Conservation (phyloP, 352 stramenopile species). For the Globisporangium perplexum region DNA sequence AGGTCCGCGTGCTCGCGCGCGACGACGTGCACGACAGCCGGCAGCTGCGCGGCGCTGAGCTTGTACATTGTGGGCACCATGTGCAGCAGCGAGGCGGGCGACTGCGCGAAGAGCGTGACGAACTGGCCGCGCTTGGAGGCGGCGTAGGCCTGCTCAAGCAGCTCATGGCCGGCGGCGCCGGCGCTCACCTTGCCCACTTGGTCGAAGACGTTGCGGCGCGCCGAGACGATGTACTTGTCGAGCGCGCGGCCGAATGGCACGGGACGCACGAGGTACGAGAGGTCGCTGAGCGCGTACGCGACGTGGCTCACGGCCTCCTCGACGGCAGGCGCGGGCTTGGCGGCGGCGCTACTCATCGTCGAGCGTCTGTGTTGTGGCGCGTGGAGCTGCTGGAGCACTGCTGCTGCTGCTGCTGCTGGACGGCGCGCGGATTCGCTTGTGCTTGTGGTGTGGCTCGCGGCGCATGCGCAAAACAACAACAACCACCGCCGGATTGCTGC, state of each 20-base stretch:
- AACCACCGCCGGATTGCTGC: background rate
- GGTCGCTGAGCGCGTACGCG: slow-evolving; percentile 72
- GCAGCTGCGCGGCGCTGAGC: slow-evolving; percentile 82
- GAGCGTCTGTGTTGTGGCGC: no score
- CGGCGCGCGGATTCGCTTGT: slow-evolving; percentile 5
- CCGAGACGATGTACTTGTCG: slow-evolving; percentile 64
- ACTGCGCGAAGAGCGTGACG: slow-evolving; percentile 88
- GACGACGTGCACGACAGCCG: slow-evolving; percentile 88
- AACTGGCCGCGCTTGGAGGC: slow-evolving; percentile 71
- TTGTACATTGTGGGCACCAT: slow-evolving; percentile 96
- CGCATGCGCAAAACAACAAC: slow-evolving; percentile 4
- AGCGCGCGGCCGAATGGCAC: slow-evolving; percentile 58
- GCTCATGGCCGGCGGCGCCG: slow-evolving; percentile 40
- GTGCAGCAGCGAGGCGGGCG: slow-evolving; percentile 77
- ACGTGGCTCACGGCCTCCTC: slow-evolving; percentile 78
- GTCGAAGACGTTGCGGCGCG: slow-evolving; percentile 75
- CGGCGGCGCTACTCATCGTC: background rate
- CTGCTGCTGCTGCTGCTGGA: background rate
- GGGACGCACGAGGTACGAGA: slow-evolving; percentile 62
- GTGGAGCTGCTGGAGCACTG: background rate
- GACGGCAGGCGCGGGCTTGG: slow-evolving; percentile 23
- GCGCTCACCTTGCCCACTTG: slow-evolving; percentile 61
- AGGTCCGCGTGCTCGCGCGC: slow-evolving; percentile 90
- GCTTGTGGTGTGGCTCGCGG: background rate
- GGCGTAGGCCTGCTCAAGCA: slow-evolving; percentile 60